Evolutionary conservation across 495 filamentous ascomycete species (phyloP).

Genomic region (Staphylotrichum longicolle): DNA sequence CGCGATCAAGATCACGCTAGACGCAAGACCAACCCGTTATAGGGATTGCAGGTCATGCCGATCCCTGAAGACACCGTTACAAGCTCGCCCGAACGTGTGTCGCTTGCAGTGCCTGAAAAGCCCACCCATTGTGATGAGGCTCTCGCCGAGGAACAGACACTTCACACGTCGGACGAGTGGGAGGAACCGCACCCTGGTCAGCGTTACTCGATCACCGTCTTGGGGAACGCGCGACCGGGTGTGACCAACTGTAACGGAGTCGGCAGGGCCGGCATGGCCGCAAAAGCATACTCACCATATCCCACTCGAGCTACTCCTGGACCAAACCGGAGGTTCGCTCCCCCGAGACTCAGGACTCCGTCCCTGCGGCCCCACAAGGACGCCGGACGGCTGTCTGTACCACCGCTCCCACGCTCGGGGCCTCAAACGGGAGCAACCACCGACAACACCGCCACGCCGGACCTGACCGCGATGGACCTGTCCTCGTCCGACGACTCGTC

Average conservation of each 20-base stretch:
- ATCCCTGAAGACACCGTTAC: slow-evolving; percentile 39
- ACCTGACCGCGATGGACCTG: neutral
- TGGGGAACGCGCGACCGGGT: slow-evolving; percentile 32
- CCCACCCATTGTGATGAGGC: slow-evolving; percentile 17
- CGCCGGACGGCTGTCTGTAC: slow-evolving; percentile 25
- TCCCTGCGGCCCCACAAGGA: slow-evolving; percentile 38
- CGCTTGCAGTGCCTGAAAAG: slow-evolving; percentile 22
- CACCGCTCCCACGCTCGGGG: slow-evolving; percentile 16
- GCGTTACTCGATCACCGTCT: slow-evolving; percentile 37
- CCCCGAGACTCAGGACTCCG: slow-evolving; percentile 30
- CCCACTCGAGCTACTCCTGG: slow-evolving; percentile 23
- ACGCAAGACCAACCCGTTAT: slow-evolving; percentile 44
- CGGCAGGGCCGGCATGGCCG: slow-evolving; percentile 52
- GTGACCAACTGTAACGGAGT: slow-evolving; percentile 36
- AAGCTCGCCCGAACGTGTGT: slow-evolving; percentile 22
- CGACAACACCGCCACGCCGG: neutral
- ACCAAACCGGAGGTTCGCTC: slow-evolving; percentile 30
- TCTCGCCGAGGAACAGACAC: slow-evolving; percentile 22
- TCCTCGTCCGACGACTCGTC: neutral
- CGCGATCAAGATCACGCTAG: slow-evolving; percentile 32
- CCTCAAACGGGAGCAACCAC: neutral
- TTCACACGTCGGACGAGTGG: slow-evolving; percentile 34
- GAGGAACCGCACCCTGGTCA: slow-evolving; percentile 50
- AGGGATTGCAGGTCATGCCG: slow-evolving; percentile 55
- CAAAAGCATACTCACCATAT: slow-evolving; percentile 44